Base-by-base conservation (phyloP, 805 yeast genomes). In the Lipomyces chichibuensis region DNA sequence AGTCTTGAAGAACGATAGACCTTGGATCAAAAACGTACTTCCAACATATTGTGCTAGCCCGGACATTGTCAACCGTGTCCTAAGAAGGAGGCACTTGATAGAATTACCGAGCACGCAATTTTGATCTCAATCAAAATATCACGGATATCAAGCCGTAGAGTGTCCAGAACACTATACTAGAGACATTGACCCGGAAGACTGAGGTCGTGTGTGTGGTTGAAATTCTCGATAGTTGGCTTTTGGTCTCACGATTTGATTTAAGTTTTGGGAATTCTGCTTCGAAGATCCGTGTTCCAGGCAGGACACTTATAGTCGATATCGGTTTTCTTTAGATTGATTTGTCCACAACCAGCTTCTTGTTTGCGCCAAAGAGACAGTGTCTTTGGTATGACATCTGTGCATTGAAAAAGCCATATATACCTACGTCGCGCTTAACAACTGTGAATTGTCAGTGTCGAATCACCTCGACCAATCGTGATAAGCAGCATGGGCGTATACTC, bases 11-110 rank as follows among this genome's bases (percentile, higher is more conserved):
- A 62, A 13, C 11, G 20, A 29, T 7, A 33, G 32, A 20, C 3
- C 55, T 35, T 20, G 51, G 17, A 14, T 27, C 23, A 23, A n/a
- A 14, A 29, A 58, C 70, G 27, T 27, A 67, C 70, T 67, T 25
- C 63, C 65, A 29, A 68, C 46, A 53, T 59, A 68, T 33, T 32
- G 61, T 17, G 39, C 51, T 25, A 67, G 51, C 4, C 20, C 62
- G n/a, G 71, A 68, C 69, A 69, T 67, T 27, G 33, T 43, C 49
- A 54, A 43, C 49, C 3, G 49, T 17, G 23, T 7, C 9, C 11
- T 17, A 43, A 43, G 20, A 17, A 17, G 9, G 14, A 43, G n/a
- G 32, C 14, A 17, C 49, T 43, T 43, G 49, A n/a, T n/a, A 43
- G 49, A 43, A 13, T 43, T 17, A 43, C 49, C 49, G 23, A 0